Evolutionary conservation across 768 basidiomycete genomes (phyloP).

Genomic region (Pleurotus giganteus): DNA sequence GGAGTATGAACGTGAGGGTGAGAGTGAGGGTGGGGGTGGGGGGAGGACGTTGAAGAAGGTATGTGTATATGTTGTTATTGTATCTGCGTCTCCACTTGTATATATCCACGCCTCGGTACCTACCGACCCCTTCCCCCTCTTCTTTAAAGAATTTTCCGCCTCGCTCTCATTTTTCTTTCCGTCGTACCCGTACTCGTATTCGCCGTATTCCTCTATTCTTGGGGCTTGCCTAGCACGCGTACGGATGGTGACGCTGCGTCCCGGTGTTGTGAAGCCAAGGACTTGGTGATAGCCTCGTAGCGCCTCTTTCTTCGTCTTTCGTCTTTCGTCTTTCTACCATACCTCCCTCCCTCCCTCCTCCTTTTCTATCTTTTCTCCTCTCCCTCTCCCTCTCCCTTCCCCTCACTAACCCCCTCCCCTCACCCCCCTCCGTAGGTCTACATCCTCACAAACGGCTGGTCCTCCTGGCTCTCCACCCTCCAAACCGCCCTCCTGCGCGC

Average conservation of each 20-base stretch:
- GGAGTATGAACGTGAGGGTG: constrained; percentile 28
- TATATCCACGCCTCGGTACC: no score
- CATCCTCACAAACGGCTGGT: constrained; percentile 52
- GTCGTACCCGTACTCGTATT: no score
- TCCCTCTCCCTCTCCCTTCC: not conserved
- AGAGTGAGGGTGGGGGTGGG: constrained; percentile 22
- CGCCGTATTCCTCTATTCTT: no score
- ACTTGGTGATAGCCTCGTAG: no score
- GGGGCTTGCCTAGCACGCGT: no score
- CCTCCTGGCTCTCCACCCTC: constrained; percentile 39
- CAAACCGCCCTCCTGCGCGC: constrained; percentile 35
- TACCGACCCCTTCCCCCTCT: no score
- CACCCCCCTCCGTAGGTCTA: constrained; percentile 27
- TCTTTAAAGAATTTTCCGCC: no score
- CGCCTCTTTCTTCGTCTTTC: no score
- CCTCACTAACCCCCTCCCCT: constrained; percentile 3
- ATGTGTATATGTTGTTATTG: constrained; percentile 10
- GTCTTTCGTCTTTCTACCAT: no score
- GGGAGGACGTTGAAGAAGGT: constrained; percentile 13
- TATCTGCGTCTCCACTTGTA: not conserved
- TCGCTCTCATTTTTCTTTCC: no score
- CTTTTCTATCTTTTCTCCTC: not conserved
- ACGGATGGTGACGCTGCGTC: no score
- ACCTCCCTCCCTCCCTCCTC: not conserved
- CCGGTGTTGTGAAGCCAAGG: no score